Evolutionary conservation across 495 filamentous ascomycete genomes (phyloP).

Genomic region (Aspergillus funiculosus): DNA sequence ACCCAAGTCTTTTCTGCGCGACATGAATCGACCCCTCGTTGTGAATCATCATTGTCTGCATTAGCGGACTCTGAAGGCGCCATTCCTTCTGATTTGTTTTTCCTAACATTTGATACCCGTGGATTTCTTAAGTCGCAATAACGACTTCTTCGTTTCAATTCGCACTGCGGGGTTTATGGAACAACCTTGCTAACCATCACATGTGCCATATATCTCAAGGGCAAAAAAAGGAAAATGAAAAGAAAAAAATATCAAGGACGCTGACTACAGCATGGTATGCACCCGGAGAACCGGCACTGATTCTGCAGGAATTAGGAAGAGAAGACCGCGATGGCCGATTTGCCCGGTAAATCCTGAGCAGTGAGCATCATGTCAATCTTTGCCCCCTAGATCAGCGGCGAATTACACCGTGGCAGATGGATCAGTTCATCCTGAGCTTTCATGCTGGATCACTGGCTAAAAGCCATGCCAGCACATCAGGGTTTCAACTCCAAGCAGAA

Average conservation of each 20-base stretch:
- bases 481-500: constrained; percentile 26
- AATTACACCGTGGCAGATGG: constrained; percentile 33
- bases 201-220: constrained; percentile 2
- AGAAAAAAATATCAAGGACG: background rate
- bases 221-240: constrained; percentile 7
- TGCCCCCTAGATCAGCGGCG: constrained; percentile 34
- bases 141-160: constrained; percentile 8
- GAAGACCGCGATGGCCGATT: constrained; percentile 16
- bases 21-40: constrained; percentile 31
- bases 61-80: constrained; percentile 26
- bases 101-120: constrained; percentile 3
- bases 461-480: constrained; percentile 91
- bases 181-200: constrained; percentile 1
- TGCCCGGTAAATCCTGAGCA: constrained; percentile 18
- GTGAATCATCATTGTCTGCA: constrained; percentile 24
- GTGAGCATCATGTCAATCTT: constrained; percentile 25
- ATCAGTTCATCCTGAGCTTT: constrained; percentile 57
- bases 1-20: constrained; percentile 31
- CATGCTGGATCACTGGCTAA: constrained; percentile 57
- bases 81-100: constrained; percentile 10
- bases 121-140: background rate
- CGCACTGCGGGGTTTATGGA: constrained; percentile 27
- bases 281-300: constrained; percentile 8
- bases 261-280: background rate
- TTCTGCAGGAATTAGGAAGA: constrained; percentile 16